Conservation (phyloP, 768 basidiomycete genomes). For the Termitomyces sp. region DNA sequence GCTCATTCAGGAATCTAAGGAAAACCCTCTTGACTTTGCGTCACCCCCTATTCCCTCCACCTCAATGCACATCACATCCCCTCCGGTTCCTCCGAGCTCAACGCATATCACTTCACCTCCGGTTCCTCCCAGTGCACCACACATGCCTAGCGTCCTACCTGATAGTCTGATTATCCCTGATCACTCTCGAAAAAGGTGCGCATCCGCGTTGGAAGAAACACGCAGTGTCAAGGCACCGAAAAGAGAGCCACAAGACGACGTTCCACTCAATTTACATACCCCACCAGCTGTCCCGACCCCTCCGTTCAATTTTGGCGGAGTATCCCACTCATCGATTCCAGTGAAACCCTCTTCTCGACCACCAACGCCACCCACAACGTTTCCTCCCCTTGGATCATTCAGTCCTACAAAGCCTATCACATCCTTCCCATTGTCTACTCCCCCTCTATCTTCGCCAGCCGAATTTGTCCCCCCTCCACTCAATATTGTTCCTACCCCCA, state of each 20-base stretch:
- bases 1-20: slow-evolving; percentile 12
- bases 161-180: slow-evolving; percentile 29
- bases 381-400: slow-evolving; percentile 25
- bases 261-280: slow-evolving; percentile 24
- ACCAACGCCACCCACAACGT: slow-evolving; percentile 29
- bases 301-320: slow-evolving; percentile 13
- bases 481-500: slow-evolving; percentile 15
- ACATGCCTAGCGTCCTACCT: slow-evolving; percentile 20
- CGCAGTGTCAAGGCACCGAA: slow-evolving; percentile 44
- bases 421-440: slow-evolving; percentile 20
- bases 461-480: slow-evolving; percentile 16
- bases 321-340: slow-evolving; percentile 13
- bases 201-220: slow-evolving; percentile 39
- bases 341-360: slow-evolving; percentile 31
- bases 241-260: slow-evolving; percentile 44
- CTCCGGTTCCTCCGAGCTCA: background rate
- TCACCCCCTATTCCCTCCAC: slow-evolving; percentile 8
- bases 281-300: slow-evolving; percentile 11
- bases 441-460: slow-evolving; percentile 16
- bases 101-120: slow-evolving; percentile 4
- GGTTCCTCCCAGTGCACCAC: slow-evolving; percentile 9
- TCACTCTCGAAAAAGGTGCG: slow-evolving; percentile 40
- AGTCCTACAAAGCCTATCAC: slow-evolving; percentile 19
- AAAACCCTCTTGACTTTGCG: slow-evolving; percentile 13
- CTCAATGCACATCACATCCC: background rate